phyloP scores from a whole-genome alignment of 768 basidiomycete species.

The Tylopilus felleus region DNA sequence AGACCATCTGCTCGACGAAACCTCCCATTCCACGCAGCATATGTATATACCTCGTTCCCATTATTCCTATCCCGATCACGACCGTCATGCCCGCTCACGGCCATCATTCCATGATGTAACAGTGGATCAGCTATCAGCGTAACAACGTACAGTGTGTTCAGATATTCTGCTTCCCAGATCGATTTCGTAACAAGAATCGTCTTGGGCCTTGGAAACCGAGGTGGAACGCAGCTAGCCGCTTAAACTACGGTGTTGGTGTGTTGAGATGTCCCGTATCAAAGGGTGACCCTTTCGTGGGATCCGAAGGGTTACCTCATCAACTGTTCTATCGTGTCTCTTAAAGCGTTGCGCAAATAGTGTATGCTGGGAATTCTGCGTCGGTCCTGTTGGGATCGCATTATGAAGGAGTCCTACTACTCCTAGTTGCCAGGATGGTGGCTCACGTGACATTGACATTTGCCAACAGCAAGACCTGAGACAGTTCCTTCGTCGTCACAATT shows the following conservation, averaged over 20 bases:
- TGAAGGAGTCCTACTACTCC: no score
- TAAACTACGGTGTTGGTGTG: slow-evolving; percentile 45
- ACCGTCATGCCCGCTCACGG: no score
- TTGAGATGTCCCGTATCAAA: slow-evolving; percentile 46
- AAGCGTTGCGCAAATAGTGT: slow-evolving; percentile 32
- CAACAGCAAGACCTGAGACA: slow-evolving; percentile 30
- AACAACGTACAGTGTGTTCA: slow-evolving; percentile 31
- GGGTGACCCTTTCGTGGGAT: slow-evolving; percentile 47
- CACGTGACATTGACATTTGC: background rate
- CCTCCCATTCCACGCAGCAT: no score
- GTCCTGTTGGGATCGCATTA: slow-evolving; percentile 15
- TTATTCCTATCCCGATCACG: no score
- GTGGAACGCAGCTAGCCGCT: slow-evolving; percentile 46
- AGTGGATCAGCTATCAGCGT: background rate
- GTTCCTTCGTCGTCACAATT: slow-evolving; percentile 43
- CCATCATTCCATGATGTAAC: no score
- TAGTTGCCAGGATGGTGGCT: background rate
- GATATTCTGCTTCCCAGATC: slow-evolving; percentile 36
- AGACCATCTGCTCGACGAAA: no score
- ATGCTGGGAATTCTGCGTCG: slow-evolving; percentile 26
- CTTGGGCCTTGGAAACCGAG: slow-evolving; percentile 48
- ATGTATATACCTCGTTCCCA: no score
- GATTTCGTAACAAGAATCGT: slow-evolving; percentile 41
- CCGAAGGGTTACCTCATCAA: slow-evolving; percentile 35
- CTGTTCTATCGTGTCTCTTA: slow-evolving; percentile 19